Evolutionary conservation across 805 yeast species (phyloP).

Genomic region (Kodamaea neixiangensis): DNA sequence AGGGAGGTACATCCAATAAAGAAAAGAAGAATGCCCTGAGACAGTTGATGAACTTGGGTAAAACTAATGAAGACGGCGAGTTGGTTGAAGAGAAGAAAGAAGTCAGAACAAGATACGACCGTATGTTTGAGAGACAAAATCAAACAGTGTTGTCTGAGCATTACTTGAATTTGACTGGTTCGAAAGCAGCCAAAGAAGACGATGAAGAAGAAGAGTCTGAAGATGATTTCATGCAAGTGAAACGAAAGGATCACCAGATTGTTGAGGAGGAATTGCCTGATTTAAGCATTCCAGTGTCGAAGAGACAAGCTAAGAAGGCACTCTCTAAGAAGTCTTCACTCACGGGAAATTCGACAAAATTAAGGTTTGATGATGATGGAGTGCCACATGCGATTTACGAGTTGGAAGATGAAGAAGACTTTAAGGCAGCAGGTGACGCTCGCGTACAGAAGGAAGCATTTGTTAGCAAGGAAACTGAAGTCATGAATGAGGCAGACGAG

Average conservation of each 20-base stretch:
- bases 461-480: constrained; percentile 62
- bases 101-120: constrained; percentile 85
- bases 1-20: constrained; percentile 57
- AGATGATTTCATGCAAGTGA: constrained; percentile 79
- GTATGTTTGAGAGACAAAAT: constrained; percentile 93
- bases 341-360: constrained; percentile 71
- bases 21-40: constrained; percentile 82
- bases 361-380: constrained; percentile 94
- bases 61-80: constrained; percentile 60
- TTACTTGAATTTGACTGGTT: constrained; percentile 70
- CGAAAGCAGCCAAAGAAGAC: constrained; percentile 25
- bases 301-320: constrained; percentile 82
- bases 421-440: constrained; percentile 73
- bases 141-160: constrained; percentile 91
- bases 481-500: constrained; percentile 70
- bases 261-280: constrained; percentile 66
- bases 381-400: constrained; percentile 89
- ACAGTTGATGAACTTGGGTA: constrained; percentile 57
- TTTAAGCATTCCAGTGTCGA: constrained; percentile 67
- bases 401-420: constrained; percentile 85
- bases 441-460: constrained; percentile 65
- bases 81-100: constrained; percentile 46
- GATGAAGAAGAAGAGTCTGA: constrained; percentile 38
- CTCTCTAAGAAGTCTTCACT: constrained; percentile 78
- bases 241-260: constrained; percentile 73